Conservation (phyloP, 768 basidiomycete species). For the Suillus occidentalis region DNA sequence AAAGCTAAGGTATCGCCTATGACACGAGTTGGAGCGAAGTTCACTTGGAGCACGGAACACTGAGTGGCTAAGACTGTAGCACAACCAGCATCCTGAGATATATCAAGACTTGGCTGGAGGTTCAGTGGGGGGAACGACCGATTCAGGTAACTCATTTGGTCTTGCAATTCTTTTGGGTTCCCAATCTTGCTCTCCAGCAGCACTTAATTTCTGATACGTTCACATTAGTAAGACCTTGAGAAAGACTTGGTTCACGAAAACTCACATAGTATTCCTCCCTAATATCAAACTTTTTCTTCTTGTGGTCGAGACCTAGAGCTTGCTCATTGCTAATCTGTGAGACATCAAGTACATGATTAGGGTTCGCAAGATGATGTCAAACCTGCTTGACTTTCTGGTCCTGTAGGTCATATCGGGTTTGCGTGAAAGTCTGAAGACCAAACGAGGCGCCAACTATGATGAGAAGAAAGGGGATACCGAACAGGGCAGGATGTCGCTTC, state of each 20-base stretch:
- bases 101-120: slow-evolving; percentile 31
- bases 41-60: too few species aligned
- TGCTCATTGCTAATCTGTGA: slow-evolving; percentile 72
- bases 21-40: neutral
- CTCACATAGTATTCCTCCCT: slow-evolving; percentile 95
- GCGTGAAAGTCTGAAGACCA: slow-evolving; percentile 78
- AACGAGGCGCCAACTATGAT: slow-evolving; percentile 87
- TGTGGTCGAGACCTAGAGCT: slow-evolving; percentile 67
- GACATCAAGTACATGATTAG: neutral
- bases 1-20: neutral
- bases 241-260: slow-evolving; percentile 18
- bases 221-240: slow-evolving; percentile 5
- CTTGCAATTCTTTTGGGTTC: slow-evolving; percentile 83
- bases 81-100: neutral
- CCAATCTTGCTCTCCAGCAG: slow-evolving; percentile 69
- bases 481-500: slow-evolving; percentile 64
- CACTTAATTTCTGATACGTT: slow-evolving; percentile 59
- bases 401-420: slow-evolving; percentile 88
- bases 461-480: slow-evolving; percentile 85
- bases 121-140: slow-evolving; percentile 81
- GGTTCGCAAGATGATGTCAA: too few species aligned
- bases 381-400: slow-evolving; percentile 77
- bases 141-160: slow-evolving; percentile 88
- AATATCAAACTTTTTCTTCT: slow-evolving; percentile 84
- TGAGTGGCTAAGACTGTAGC: neutral